Percentiles rank a stretch among this genome's conserved stretches.
Evolutionary conservation across 495 filamentous ascomycete species (phyloP).

Genomic region (Penicillium lagena): DNA sequence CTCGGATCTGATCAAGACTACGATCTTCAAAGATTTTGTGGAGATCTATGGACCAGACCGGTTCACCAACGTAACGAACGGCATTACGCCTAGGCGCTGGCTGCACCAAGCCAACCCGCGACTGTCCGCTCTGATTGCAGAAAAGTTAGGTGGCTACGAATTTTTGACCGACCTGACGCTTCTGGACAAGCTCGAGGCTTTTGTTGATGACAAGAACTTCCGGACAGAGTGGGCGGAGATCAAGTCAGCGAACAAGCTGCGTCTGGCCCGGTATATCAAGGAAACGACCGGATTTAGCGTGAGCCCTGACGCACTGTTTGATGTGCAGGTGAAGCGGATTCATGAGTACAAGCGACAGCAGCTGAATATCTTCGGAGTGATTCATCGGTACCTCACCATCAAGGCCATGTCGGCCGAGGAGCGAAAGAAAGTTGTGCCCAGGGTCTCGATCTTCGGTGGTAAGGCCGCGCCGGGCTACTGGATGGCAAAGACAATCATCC

Average conservation of each 20-base stretch:
- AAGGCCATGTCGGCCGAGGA: conserved; percentile 80
- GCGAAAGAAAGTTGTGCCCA: conserved; percentile 80
- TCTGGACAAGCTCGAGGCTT: conserved; percentile 75
- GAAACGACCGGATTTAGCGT: conserved; percentile 68
- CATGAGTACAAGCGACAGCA: conserved; percentile 99
- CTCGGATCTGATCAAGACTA: conserved; percentile 93
- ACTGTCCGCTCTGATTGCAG: conserved; percentile 85
- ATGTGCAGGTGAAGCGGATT: conserved; percentile 97
- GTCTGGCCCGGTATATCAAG: conserved; percentile 87
- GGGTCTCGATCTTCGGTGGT: conserved; percentile 94
- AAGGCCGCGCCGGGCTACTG: conserved; percentile 98
- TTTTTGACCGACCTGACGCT: conserved; percentile 86
- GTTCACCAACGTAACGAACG: conserved; percentile 98
- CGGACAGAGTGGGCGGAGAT: conserved; percentile 87
- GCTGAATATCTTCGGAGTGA: conserved; percentile 97
- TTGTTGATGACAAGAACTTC: conserved; percentile 80
- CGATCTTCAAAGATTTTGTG: conserved; percentile 99
- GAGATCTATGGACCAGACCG: conserved; percentile 89
- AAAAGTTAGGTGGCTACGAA: conserved; percentile 72
- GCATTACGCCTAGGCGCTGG: conserved; percentile 92
- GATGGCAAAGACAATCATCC: conserved; percentile 99
- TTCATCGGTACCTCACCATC: conserved; percentile 86
- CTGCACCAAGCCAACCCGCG: conserved; percentile 95
- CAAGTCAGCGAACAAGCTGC: conserved; percentile 73
- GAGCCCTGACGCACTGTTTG: conserved; percentile 84